Conservation (phyloP, 2,329 filamentous ascomycete genomes). For the Penicillium palitans region DNA sequence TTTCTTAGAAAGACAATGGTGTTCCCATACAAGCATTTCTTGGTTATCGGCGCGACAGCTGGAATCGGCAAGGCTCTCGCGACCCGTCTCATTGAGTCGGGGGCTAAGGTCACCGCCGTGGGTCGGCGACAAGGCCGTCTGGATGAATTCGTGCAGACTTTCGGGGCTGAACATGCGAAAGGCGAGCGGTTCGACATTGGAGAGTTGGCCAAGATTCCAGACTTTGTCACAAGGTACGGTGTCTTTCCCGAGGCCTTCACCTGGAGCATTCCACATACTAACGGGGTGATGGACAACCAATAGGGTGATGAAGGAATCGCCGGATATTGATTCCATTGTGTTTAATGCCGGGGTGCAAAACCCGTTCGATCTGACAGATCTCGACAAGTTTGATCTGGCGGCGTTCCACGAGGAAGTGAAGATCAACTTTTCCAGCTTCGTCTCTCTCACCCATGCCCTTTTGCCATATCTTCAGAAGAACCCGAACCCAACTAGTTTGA, state of each 20-base stretch:
- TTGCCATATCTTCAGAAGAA: conserved; percentile 47
- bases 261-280: neutral
- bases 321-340: neutral
- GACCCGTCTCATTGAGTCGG: conserved; percentile 36
- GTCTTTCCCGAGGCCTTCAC: neutral
- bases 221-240: conserved; percentile 37
- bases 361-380: neutral
- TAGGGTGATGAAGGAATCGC: neutral
- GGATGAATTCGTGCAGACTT: conserved; percentile 48
- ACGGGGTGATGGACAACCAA: neutral
- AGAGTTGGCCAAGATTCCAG: conserved; percentile 44
- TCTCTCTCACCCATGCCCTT: conserved; percentile 49
- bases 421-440: conserved; percentile 52
- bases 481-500: conserved; percentile 28
- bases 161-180: conserved; percentile 47
- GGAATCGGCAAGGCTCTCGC: conserved; percentile 56
- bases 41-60: conserved; percentile 57
- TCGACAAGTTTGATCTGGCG: conserved; percentile 32
- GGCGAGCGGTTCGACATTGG: conserved; percentile 51
- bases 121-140: conserved; percentile 26
- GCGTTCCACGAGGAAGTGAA: conserved; percentile 48
- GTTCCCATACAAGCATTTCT: conserved; percentile 55
- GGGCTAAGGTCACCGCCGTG: neutral
- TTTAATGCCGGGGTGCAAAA: neutral
- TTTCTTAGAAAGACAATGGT: neutral